These are phyloP conservation scores for Russula sp. DNA, from an alignment of 768 basidiomycete species.

Conservation along the genomic window DNA sequence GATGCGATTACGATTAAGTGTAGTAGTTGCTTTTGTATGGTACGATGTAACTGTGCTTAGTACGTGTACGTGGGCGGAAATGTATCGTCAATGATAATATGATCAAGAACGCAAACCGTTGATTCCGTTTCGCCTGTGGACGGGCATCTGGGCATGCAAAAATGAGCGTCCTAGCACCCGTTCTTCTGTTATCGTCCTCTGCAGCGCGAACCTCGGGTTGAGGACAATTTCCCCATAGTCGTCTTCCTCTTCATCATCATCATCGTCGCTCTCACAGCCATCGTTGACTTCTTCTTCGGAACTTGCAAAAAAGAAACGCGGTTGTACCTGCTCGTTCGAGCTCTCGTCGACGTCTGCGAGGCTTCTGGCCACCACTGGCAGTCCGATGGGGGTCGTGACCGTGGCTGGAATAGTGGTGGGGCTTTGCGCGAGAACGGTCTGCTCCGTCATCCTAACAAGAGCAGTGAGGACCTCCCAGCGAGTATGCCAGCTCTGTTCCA, in stretches of 20 bases:
- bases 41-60: conserved; percentile 15
- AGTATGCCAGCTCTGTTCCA: conserved; percentile 29
- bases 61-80: conserved; percentile 5
- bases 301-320: conserved; percentile 21
- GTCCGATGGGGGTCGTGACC: conserved; percentile 24
- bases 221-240: conserved; percentile 30
- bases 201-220: conserved; percentile 24
- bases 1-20: conserved; percentile 9
- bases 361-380: conserved; percentile 22
- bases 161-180: conserved; percentile 1
- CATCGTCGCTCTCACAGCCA: conserved; percentile 19
- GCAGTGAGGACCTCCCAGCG: conserved; percentile 31
- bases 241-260: conserved; percentile 28
- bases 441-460: conserved; percentile 27
- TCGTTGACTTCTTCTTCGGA: conserved; percentile 3
- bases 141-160: conserved; percentile 10
- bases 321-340: background rate
- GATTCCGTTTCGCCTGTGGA: conserved; percentile 9
- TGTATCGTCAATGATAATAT: background rate
- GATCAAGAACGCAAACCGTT: conserved; percentile 11
- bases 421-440: conserved; percentile 3
- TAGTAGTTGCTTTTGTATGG: background rate
- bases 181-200: conserved; percentile 7
- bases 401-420: conserved; percentile 8
- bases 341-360: conserved; percentile 11